Evolutionary conservation across 2,329 filamentous ascomycete genomes (phyloP), one percentile per base, ranked within the genome.

Genomic region (Clonostachys solani): DNA sequence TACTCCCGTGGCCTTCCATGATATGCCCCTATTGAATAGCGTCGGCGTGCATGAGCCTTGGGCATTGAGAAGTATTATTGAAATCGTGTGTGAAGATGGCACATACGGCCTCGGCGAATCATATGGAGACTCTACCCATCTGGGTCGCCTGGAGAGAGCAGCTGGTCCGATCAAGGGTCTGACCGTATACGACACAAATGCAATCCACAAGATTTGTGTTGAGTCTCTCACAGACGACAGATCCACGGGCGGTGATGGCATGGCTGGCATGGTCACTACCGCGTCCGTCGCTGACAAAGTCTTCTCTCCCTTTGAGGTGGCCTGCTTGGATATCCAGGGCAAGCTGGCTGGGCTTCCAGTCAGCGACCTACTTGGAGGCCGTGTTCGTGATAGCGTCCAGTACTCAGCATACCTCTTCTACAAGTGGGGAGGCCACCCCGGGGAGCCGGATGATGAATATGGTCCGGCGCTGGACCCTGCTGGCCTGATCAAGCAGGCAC

Each of bases 141-240:
- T 71, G 2, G 44, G 47, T 5, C 65, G 66, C 8, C 54, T 72
- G 12, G 54, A 60, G 6, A 53, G 50, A 33, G 67, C 59, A 35
- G 65, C 64, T 6, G 49, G 57, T 5, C 49, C 49, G 5, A 56
- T 67, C 46, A 64, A 54, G 15, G 62, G 57, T 1, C 45, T 62
- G 6, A 52, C 63, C 3, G 52, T 66, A 1, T 61, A 64, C 36
- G 88, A 89, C 65, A 92, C 89, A 2, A 94, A 92, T 60, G 85
- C 92, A 57, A 79, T 92, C 53, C 92, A 92, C 67, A 84, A 89
- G 54, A 88, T 84, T 3, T 95, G 95, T 60, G 75, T 91, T 66
- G 86, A 92, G 48, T 87, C 87, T 0, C 59, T 69, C 0, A 87
- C 86, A 4, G 83, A 77, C 43, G 88, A 43, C 17, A 42, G 23